Conservation (phyloP, 2,329 filamentous ascomycete genomes). For the Capronia americana region DNA sequence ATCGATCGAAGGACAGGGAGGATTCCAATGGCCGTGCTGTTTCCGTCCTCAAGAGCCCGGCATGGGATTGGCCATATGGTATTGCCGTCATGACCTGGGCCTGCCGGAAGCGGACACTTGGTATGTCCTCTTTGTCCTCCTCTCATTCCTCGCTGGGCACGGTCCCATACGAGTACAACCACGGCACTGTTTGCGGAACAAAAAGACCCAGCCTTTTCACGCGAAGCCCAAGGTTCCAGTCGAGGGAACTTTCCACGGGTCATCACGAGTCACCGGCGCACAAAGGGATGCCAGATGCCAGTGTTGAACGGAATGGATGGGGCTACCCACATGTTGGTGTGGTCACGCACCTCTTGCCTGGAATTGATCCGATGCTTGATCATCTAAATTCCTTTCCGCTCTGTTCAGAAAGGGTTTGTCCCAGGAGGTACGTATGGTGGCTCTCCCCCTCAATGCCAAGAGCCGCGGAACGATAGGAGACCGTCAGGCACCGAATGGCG, state of each 20-base stretch:
- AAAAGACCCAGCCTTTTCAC: not conserved
- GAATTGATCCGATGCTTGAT: not conserved
- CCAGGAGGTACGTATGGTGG: not conserved
- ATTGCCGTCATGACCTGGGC: not conserved
- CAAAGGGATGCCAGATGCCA: not conserved
- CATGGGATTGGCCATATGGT: not conserved
- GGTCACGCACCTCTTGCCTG: not conserved
- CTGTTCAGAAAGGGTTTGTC: not conserved
- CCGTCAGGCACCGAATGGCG: not conserved
- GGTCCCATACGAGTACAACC: not conserved
- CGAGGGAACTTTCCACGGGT: not conserved
- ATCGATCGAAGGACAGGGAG: not conserved
- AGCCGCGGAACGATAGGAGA: not conserved
- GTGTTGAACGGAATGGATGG: too few relatives aligned
- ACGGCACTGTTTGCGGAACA: not conserved
- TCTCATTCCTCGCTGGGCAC: not conserved
- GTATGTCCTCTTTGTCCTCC: not conserved
- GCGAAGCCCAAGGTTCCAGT: not conserved
- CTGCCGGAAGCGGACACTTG: not conserved
- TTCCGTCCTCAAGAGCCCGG: not conserved
- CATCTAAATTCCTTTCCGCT: not conserved
- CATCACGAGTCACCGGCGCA: not conserved
- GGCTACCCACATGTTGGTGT: not conserved
- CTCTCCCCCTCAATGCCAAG: not conserved
- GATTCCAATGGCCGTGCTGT: not conserved